phyloP scores from a whole-genome alignment of 257 asterid genomes.

The Nicotiana knightiana region DNA sequence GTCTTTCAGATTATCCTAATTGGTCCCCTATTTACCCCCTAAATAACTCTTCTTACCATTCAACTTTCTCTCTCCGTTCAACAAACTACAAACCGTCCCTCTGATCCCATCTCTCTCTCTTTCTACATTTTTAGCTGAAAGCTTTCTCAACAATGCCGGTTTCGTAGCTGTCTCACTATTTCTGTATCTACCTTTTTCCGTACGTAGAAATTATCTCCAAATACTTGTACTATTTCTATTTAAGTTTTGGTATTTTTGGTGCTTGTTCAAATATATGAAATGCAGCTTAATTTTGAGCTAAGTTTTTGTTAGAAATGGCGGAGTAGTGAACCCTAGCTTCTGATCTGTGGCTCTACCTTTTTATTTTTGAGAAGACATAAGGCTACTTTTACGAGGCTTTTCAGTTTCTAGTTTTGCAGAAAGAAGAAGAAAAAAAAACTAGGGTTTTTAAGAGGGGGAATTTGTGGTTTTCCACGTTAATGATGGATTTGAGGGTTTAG shows the following conservation, averaged over 20 bases:
- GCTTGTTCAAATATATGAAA: slow-evolving; percentile 5
- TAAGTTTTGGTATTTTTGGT: background rate
- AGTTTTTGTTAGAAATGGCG: slow-evolving; percentile 13
- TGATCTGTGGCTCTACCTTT: slow-evolving; percentile 32
- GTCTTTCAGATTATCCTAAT: background rate
- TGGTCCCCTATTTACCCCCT: background rate
- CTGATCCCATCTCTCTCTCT: slow-evolving; percentile 6
- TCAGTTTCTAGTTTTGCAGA: background rate
- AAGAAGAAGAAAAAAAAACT: slow-evolving; percentile 15
- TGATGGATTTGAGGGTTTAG: slow-evolving; percentile 18
- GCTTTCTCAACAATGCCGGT: slow-evolving; percentile 1
- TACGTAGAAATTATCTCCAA: background rate
- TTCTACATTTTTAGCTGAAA: slow-evolving; percentile 12
- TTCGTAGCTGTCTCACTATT: background rate
- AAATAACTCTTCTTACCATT: background rate
- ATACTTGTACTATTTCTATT: background rate
- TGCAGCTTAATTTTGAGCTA: slow-evolving; percentile 40
- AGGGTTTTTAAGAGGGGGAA: slow-evolving; percentile 34
- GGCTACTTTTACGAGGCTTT: background rate
- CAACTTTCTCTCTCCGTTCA: slow-evolving; percentile 14
- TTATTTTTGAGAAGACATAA: background rate
- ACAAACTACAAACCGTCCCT: slow-evolving; percentile 13
- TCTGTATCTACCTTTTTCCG: background rate
- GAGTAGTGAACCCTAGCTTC: slow-evolving; percentile 28
- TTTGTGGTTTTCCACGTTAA: slow-evolving; percentile 15